Base-by-base conservation (phyloP, 2,329 filamentous ascomycete species). In the Trichoderma sp. region DNA sequence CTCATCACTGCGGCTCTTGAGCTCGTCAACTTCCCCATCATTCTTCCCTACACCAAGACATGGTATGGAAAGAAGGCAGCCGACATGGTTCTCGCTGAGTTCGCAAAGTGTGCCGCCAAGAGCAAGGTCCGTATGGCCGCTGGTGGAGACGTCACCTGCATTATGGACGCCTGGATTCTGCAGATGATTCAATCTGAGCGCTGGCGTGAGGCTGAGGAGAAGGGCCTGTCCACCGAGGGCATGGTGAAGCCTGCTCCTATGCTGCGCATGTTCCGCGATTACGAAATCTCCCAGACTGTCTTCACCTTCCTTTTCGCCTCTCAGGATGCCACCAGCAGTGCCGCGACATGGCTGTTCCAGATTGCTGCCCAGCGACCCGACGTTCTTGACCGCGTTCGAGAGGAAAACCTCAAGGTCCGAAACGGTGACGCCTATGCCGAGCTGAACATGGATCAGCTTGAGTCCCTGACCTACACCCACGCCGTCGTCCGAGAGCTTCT, bases 261-360 rank as follows among this genome's bases (percentile, higher is more conserved):
- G 33, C 89, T 98, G 74, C 94, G 96, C 82, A 92, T 94, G 80
- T 98, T 98, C 85, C 92, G 89, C 85, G 94, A 98, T 83, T 93
- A 93, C 81, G 95, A 98, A 85, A 98, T 98, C 81, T 90, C 94
- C 75, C 94, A 97, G 88, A 98, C 96, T 29, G 84, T 98, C 81
- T 98, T 98, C 87, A 97, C 96, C 67, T 98, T 98, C 88, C 89
- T 98, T 77, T 98, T 98, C 85, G 96, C 97, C 77, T 98, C 95
- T 4, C 97, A 98, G 86, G 97, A 99, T 84, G 97, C 97, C 79
- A 98, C 97, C 77, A 97, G 93, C 86, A 97, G 94, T 81, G 96
- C 97, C 77, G 92, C 91, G 81, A 98, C 95, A 71, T 98, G 97
- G 95, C 87, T 98, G 78, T 98, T 98, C 89, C 97, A 99, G 87